Conservation (phyloP, 129 eudicot genomes). For the Flaveria bidentis region DNA sequence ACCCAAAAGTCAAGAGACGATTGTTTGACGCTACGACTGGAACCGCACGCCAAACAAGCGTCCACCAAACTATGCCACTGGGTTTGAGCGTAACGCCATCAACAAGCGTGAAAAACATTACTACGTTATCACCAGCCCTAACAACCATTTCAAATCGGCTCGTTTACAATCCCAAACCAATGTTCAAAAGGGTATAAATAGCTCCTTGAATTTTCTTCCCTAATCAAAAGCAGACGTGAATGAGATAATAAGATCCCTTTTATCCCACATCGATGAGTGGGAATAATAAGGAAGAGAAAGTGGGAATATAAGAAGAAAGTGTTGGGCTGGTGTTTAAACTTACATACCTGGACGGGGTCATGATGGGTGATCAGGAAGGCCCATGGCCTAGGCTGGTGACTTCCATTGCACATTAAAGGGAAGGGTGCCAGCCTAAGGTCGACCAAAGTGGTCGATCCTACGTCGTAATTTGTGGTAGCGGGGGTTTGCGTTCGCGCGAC, state of each 20-base stretch:
- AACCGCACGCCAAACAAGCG: no score
- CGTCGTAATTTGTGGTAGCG: constrained; percentile 41
- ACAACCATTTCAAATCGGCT: no score
- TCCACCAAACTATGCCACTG: no score
- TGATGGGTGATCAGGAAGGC: constrained; percentile 32
- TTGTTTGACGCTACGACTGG: no score
- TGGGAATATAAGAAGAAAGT: not conserved
- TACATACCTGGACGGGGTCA: constrained; percentile 47
- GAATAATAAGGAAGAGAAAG: not conserved
- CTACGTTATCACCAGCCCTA: no score
- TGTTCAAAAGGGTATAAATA: not conserved
- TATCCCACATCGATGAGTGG: constrained; percentile 26
- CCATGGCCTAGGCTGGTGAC: constrained; percentile 37
- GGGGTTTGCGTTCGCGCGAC: constrained; percentile 41
- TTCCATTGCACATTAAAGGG: constrained; percentile 29
- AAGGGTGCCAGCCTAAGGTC: constrained; percentile 32
- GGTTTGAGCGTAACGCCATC: no score
- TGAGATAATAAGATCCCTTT: not conserved
- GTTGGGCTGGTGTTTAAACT: not conserved
- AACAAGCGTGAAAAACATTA: no score
- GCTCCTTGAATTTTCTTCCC: not conserved
- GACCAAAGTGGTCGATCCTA: constrained; percentile 32
- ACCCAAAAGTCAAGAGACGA: no score
- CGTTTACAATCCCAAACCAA: not conserved
- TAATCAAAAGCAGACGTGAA: not conserved